Base-by-base conservation (phyloP, 352 stramenopile genomes). In the Pythium dissimile region DNA sequence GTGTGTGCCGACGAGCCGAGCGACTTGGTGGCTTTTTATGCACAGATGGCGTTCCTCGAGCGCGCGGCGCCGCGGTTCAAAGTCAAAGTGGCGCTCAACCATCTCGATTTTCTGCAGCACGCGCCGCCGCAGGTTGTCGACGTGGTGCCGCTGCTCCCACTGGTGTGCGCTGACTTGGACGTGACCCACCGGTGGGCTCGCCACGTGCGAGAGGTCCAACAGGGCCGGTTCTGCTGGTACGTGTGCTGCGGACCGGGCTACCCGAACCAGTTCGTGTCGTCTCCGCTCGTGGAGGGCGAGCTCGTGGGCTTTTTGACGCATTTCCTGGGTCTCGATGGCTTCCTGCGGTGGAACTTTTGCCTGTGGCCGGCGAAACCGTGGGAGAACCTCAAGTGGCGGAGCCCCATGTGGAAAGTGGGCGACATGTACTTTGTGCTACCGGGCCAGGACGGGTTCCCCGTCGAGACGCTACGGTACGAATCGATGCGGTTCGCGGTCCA, bases 341-440 rank as follows among this genome's bases (percentile, higher is more conserved):
- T 92, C 37, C 47, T 92, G 44, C 80, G 82, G n/a, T 92, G 82
- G 82, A 90, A 92, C 45, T 92, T 83, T 64, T 89, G 82, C 20
- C 60, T 92, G 10, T 92, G 82, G 82, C 82, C 82, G 0, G 54
- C 61, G 1, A 54, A 61, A 44, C 82, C 80, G 2, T 90, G 82
- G 82, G 59, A 76, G 10, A 71, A 73, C 55, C 71, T 92, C 50
- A 66, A 68, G 20, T 92, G 82, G 82, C 72, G 82, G 16, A 68
- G 73, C 12, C 68, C 77, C 4, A 71, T 66, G 30, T 92, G 82
- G 82, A 82, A 84, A 37, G 82, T 90, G 0, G 82, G 82, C 3
- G 82, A 92, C 44, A 92, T 92, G 82, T 92, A 92, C 60, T 92
- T 92, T 59, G 82, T 92, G 34, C 66, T 92, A 1, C 82, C 82